Evolutionary conservation across 1,139 yeast genomes (phyloP).

Genomic region (Maudiozyma humilis): DNA sequence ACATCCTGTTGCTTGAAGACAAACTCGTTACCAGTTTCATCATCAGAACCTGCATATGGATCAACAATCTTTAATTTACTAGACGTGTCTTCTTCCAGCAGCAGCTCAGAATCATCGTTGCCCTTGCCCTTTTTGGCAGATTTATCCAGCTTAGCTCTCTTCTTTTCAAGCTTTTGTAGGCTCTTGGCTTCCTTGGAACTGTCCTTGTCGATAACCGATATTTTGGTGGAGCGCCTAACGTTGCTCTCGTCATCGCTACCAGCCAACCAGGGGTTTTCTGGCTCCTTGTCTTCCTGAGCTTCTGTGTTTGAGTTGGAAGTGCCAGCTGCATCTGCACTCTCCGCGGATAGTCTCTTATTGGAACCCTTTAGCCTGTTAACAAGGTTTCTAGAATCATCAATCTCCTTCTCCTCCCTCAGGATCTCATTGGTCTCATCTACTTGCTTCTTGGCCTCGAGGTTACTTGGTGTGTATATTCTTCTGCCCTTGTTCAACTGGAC

Average conservation of each 20-base stretch:
- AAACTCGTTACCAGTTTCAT: conserved; percentile 29
- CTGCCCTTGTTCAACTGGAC: conserved; percentile 66
- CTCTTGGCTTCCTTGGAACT: conserved; percentile 43
- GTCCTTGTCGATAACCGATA: conserved; percentile 47
- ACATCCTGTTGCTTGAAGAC: conserved; percentile 74
- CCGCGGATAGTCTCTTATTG: conserved; percentile 4
- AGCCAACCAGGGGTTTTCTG: conserved; percentile 66
- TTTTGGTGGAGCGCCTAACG: conserved; percentile 45
- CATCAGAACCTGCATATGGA: conserved; percentile 37
- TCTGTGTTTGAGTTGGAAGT: conserved; percentile 7
- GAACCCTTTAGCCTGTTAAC: conserved; percentile 32
- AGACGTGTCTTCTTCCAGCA: conserved; percentile 22
- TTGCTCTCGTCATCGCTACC: conserved; percentile 32
- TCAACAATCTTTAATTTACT: conserved; percentile 38
- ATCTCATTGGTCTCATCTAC: conserved; percentile 35
- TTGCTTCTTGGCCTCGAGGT: conserved; percentile 39
- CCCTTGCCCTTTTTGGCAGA: conserved; percentile 14
- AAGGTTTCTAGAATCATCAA: conserved; percentile 47
- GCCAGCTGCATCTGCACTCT: conserved; percentile 4
- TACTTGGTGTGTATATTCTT: conserved; percentile 71
- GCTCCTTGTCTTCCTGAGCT: conserved; percentile 5
- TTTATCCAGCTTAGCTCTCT: conserved; percentile 36
- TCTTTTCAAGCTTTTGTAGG: conserved; percentile 43
- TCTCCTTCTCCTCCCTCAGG: conserved; percentile 43
- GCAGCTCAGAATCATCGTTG: conserved; percentile 19